These are phyloP conservation scores for Wallemia hederae DNA, from an alignment of 1,284 basidiomycete species.

Conservation along the genomic window DNA sequence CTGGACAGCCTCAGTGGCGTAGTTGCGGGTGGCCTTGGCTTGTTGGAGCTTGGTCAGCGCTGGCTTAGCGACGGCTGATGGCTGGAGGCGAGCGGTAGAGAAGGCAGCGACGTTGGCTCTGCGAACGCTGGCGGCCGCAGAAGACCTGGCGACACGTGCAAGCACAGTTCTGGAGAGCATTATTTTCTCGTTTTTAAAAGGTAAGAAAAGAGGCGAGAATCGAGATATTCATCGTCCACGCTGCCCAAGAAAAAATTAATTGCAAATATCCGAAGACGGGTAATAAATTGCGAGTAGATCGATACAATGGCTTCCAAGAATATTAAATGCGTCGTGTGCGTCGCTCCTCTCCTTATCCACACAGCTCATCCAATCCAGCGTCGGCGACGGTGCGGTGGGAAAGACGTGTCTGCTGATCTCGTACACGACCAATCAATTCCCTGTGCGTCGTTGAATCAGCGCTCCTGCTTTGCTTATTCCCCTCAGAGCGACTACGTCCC, in stretches of 20 bases:
- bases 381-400: constrained; percentile 1
- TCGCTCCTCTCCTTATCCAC: neutral
- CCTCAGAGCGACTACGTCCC: constrained; percentile 79
- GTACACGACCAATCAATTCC: constrained; percentile 86
- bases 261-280: neutral
- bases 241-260: neutral
- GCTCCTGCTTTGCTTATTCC: neutral
- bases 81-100: neutral
- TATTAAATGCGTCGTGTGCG: neutral
- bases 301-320: neutral
- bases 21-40: constrained; percentile 27
- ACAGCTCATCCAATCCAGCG: neutral
- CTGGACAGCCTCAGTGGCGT: constrained; percentile 61
- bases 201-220: neutral
- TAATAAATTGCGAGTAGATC: no score
- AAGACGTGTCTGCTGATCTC: constrained; percentile 33
- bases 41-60: neutral
- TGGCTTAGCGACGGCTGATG: neutral
- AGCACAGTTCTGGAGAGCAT: neutral
- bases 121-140: neutral
- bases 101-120: neutral
- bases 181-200: neutral
- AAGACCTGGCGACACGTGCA: neutral
- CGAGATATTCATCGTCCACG: neutral
- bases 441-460: constrained; percentile 27